phyloP scores from a whole-genome alignment of 1,284 basidiomycete genomes.

The Puccinia coronata region DNA sequence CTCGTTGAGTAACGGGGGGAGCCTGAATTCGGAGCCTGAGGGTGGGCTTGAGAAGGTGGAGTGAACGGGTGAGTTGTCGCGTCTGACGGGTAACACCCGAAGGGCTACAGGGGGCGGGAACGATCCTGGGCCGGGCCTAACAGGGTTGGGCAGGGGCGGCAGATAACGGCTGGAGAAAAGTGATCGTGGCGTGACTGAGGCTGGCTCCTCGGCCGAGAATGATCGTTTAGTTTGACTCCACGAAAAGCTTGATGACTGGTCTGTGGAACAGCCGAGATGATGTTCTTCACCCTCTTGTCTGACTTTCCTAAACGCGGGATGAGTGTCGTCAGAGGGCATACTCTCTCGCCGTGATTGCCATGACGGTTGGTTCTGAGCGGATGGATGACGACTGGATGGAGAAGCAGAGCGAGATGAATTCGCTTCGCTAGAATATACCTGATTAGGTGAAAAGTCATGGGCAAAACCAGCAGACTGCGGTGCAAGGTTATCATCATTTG shows the following conservation, averaged over 20 bases:
- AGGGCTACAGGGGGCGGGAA: constrained; percentile 28
- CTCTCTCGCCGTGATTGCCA: constrained; percentile 22
- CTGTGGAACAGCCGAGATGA: neutral
- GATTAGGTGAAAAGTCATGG: constrained; percentile 15
- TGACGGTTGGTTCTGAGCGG: neutral
- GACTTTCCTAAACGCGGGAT: neutral
- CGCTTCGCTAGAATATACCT: neutral
- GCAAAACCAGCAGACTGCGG: neutral
- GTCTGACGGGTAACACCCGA: constrained; percentile 6
- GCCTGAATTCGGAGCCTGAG: constrained; percentile 25
- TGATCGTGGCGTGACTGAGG: neutral
- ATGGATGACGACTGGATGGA: neutral
- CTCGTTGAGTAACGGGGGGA: constrained; percentile 10
- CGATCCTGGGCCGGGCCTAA: constrained; percentile 25
- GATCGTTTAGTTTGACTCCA: neutral
- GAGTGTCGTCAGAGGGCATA: neutral
- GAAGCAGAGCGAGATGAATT: constrained; percentile 1
- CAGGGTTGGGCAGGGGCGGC: constrained; percentile 27
- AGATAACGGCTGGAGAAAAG: constrained; percentile 20
- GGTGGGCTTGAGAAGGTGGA: neutral
- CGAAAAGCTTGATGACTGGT: neutral
- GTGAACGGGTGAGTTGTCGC: neutral
- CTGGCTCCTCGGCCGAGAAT: neutral
- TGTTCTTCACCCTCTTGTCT: constrained; percentile 3
- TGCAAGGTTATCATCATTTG: neutral